phyloP scores from a whole-genome alignment of 2,329 filamentous ascomycete genomes.

The Fusarium metavorans region DNA sequence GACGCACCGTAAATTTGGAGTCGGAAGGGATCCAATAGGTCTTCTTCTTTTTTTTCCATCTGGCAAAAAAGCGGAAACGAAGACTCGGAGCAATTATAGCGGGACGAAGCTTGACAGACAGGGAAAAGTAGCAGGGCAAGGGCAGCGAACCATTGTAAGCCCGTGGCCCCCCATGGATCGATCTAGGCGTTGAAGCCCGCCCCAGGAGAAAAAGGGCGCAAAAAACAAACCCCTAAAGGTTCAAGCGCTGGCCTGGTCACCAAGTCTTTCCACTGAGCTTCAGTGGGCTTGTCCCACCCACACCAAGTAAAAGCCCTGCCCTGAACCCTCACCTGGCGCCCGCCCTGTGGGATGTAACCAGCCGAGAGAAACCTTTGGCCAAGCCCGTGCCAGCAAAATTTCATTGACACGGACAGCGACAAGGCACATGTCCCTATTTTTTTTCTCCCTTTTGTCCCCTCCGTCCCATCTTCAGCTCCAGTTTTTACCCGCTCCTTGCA shows the following conservation, averaged over 20 bases:
- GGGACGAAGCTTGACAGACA: conserved; percentile 25
- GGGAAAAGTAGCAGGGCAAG: conserved; percentile 24
- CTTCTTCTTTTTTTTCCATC: conserved; percentile 6
- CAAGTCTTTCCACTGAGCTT: conserved; percentile 4
- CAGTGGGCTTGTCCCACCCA: conserved; percentile 26
- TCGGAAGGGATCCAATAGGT: conserved; percentile 36
- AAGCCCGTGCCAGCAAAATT: conserved; percentile 40
- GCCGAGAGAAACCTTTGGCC: conserved; percentile 26
- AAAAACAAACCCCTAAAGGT: conserved; percentile 18
- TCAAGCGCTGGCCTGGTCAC: conserved; percentile 17
- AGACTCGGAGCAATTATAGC: conserved; percentile 28
- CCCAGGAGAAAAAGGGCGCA: conserved; percentile 27
- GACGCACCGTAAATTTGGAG: conserved; percentile 8
- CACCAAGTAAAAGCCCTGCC: conserved; percentile 38
- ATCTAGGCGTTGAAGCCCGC: conserved; percentile 35
- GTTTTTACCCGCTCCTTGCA: conserved; percentile 46
- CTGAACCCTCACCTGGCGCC: conserved; percentile 37
- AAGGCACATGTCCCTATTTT: conserved; percentile 22
- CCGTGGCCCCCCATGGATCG: conserved; percentile 30
- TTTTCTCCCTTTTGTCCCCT: conserved; percentile 6
- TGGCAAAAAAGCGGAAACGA: conserved; percentile 30
- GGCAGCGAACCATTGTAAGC: conserved; percentile 27
- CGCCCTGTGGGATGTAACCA: conserved; percentile 38
- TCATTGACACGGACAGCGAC: conserved; percentile 29
- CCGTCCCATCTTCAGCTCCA: conserved; percentile 28